Conservation (phyloP, 75 land plant species). For the Cunninghamia lanceolata region DNA sequence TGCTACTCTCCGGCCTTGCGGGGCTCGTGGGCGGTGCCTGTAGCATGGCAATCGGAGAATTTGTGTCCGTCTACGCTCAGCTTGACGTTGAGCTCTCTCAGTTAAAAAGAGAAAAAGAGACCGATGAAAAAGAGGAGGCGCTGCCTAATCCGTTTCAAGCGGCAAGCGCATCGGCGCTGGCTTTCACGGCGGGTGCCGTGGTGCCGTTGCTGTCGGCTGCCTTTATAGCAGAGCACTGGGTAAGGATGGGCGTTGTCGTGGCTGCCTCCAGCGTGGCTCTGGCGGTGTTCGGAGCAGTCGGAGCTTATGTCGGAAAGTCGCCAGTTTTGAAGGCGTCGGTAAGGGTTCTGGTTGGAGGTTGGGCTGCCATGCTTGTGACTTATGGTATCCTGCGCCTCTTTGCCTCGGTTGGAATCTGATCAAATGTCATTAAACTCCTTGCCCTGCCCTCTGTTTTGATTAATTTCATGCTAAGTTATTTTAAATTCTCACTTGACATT, state of each 20-base stretch:
- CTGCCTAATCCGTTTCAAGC: slow-evolving; percentile 69
- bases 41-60: slow-evolving; percentile 57
- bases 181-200: slow-evolving; percentile 69
- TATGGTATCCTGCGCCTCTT: slow-evolving; percentile 51
- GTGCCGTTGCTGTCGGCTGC: slow-evolving; percentile 76
- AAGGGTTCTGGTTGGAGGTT: slow-evolving; percentile 68
- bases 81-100: slow-evolving; percentile 37
- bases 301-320: slow-evolving; percentile 62
- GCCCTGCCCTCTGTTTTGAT: too few species aligned
- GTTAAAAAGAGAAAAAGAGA: background rate
- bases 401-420: background rate
- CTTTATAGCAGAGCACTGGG: slow-evolving; percentile 41
- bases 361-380: slow-evolving; percentile 60
- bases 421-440: background rate
- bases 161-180: slow-evolving; percentile 77
- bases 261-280: slow-evolving; percentile 50
- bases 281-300: slow-evolving; percentile 58
- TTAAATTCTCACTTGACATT: background rate
- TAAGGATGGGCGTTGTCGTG: slow-evolving; percentile 55
- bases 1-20: slow-evolving; percentile 36
- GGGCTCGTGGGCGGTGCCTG: slow-evolving; percentile 50
- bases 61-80: slow-evolving; percentile 47
- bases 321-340: slow-evolving; percentile 31
- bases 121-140: slow-evolving; percentile 1
- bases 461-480: background rate